Conservation (phyloP, 257 asterid genomes). For the Penstemon newberryi region DNA sequence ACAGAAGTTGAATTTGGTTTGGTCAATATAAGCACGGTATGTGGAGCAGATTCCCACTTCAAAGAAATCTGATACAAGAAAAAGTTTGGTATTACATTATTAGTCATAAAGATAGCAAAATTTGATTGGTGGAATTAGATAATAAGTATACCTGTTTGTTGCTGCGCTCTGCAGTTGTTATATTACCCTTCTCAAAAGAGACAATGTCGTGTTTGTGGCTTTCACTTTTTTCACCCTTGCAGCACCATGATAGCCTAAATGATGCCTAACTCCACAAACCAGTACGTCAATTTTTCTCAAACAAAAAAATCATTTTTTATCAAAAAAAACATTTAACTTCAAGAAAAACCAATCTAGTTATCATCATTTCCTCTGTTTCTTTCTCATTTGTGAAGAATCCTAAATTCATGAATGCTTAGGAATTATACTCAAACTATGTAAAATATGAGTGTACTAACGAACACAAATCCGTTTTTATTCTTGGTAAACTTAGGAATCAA, state of each 20-base stretch:
- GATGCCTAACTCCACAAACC: conserved; percentile 64
- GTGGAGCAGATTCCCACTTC: conserved; percentile 94
- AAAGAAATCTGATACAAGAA: conserved; percentile 52
- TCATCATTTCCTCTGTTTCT: background rate
- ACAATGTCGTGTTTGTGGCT: conserved; percentile 92
- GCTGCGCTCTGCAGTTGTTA: conserved; percentile 93
- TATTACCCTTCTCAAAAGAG: conserved; percentile 92
- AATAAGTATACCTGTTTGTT: conserved; percentile 72
- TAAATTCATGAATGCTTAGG: background rate
- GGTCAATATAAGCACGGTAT: conserved; percentile 76
- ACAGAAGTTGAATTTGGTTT: conserved; percentile 86
- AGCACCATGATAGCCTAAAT: conserved; percentile 88
- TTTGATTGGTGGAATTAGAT: conserved; percentile 2
- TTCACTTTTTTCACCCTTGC: conserved; percentile 87
- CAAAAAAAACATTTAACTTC: background rate
- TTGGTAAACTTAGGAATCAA: conserved; percentile 6
- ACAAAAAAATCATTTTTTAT: background rate
- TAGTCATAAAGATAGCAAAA: background rate
- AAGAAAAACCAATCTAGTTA: background rate
- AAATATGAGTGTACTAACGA: background rate
- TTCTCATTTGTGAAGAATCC: background rate
- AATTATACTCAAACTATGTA: background rate
- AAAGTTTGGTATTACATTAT: conserved; percentile 10
- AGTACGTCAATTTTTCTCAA: conserved; percentile 4
- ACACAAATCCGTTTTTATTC: no score